These are phyloP conservation scores for Penicillium griseofulvum DNA, from an alignment of 2,329 filamentous ascomycete species.

Conservation along the genomic window DNA sequence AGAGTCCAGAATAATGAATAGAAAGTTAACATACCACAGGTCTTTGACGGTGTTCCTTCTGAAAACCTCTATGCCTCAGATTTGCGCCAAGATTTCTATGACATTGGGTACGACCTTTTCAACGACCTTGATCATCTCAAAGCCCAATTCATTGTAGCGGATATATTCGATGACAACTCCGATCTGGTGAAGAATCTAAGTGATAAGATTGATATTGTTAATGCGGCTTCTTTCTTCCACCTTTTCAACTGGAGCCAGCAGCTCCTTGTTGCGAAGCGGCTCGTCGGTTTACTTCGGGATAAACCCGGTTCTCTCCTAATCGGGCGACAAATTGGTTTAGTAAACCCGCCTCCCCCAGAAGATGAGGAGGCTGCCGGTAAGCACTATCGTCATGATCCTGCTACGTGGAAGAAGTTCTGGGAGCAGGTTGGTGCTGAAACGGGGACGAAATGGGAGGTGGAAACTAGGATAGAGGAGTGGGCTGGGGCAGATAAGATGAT, in stretches of 20 bases:
- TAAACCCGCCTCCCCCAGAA: constrained; percentile 11
- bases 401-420: constrained; percentile 56
- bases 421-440: constrained; percentile 52
- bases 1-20: neutral
- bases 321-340: constrained; percentile 23
- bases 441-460: constrained; percentile 50
- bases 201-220: constrained; percentile 40
- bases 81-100: constrained; percentile 51
- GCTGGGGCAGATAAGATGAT: constrained; percentile 7
- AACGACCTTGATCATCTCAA: constrained; percentile 46
- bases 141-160: constrained; percentile 40
- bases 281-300: constrained; percentile 32
- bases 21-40: neutral
- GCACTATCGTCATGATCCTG: constrained; percentile 50
- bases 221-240: constrained; percentile 44
- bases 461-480: constrained; percentile 17
- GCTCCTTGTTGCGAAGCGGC: constrained; percentile 31
- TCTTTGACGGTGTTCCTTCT: constrained; percentile 50
- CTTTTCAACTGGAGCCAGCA: constrained; percentile 38
- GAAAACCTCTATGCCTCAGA: constrained; percentile 53
- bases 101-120: constrained; percentile 64
- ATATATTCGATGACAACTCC: constrained; percentile 39
- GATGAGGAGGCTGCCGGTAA: constrained; percentile 1
- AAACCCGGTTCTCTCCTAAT: constrained; percentile 23
- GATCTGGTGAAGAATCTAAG: constrained; percentile 24